Base-by-base conservation (phyloP, 2,329 filamentous ascomycete genomes). In the Huntiella bhutanensis region DNA sequence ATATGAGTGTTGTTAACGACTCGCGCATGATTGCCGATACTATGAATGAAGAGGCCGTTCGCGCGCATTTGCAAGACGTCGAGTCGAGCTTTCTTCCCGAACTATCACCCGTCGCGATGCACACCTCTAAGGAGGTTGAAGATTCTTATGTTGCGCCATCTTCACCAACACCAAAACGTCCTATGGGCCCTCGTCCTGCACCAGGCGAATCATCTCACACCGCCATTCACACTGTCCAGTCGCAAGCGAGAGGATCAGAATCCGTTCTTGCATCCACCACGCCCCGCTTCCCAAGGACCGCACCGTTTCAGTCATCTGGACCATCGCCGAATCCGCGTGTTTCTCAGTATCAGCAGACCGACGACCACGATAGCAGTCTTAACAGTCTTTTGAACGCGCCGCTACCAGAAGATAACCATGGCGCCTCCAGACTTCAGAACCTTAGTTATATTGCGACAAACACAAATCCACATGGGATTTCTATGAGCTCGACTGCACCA, bases 31-130 rank as follows among this genome's bases (percentile, higher is more conserved):
- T 46, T 41, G 61, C 66, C 46, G 68, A 74, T 46, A 70, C 69
- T 3, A 56, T 72, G 37, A 67, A 67, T 38, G 71, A 75, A 52
- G 64, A 68, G 41, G 65, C 65, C 38, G 64, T 76, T 15, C 64
- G 67, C 51, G 66, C 68, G 47, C 73, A 78, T 55, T 58, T 80
- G 15, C 66, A 71, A 53, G 75, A 80, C 54, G 67, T 78, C 51
- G 76, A 80, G 55, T 79, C 75, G 33, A 80, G 75, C 60, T 80
- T 80, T 54, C 57, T 76, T 46, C 69, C 71, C 2, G 66, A 68
- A 4, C 57, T 71, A 4, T 78, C 75, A 5, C 74, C 75, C 10
- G 66, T 77, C 41, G 65, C 64, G 33, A 62, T 62, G 28, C 62
- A 66, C 43, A 59, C 64, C 7, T 60, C 63, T 15, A 50, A 50